Conservation (phyloP, 768 basidiomycete species). For the Kwoniella dendrophila region DNA sequence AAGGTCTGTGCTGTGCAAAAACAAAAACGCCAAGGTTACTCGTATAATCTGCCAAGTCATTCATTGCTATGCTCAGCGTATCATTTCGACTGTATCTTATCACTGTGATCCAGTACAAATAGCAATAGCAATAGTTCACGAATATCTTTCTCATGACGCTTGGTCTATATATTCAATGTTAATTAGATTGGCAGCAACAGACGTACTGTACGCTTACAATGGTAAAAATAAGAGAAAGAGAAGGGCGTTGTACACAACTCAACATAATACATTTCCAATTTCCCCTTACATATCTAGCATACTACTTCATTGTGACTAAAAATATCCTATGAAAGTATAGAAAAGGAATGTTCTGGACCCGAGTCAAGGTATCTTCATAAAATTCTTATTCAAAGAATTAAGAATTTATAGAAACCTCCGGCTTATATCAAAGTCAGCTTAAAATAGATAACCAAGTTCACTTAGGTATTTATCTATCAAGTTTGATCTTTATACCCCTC, state of each 20-base stretch:
- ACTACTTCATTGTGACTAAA: neutral
- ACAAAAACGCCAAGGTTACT: neutral
- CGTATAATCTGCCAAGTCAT: neutral
- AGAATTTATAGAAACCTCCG: constrained; percentile 34
- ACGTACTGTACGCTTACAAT: no score
- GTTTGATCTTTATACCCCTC: constrained; percentile 28
- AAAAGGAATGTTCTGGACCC: constrained; percentile 39
- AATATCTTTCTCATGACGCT: no score
- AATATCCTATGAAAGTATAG: neutral
- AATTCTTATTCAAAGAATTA: constrained; percentile 31
- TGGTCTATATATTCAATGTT: no score
- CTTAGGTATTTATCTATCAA: neutral
- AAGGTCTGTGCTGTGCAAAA: constrained; percentile 1
- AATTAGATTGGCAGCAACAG: no score
- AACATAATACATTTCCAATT: no score
- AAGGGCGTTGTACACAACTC: no score
- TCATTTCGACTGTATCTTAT: neutral
- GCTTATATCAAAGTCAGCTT: constrained; percentile 50
- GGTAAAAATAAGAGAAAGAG: no score
- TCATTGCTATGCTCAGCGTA: neutral
- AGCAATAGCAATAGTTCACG: no score
- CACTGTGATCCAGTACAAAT: neutral
- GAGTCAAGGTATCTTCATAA: constrained; percentile 44
- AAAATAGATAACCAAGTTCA: neutral
- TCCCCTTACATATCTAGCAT: neutral